Conservation (phyloP, 2,329 filamentous ascomycete species). For the Akanthomyces uredinophilus region DNA sequence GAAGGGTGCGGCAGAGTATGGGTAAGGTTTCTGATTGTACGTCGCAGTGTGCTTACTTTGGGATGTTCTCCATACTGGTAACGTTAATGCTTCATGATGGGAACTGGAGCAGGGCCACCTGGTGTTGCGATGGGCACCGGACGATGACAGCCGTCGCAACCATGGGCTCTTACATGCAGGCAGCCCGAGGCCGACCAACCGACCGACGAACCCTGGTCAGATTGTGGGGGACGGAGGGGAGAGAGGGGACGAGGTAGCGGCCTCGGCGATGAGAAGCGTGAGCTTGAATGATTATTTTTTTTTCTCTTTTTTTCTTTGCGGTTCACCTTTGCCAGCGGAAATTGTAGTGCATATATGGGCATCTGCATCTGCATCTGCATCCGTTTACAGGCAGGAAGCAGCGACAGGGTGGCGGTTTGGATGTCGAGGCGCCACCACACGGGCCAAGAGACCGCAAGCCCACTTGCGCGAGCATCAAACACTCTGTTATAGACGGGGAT, state of each 20-base stretch:
- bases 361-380: background rate
- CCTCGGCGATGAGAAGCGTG: background rate
- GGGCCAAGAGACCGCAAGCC: background rate
- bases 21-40: background rate
- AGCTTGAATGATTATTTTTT: background rate
- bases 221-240: background rate
- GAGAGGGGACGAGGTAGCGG: background rate
- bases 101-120: background rate
- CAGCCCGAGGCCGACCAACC: background rate
- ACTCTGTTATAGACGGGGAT: background rate
- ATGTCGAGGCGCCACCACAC: background rate
- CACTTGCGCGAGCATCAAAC: background rate
- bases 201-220: background rate
- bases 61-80: background rate
- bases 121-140: background rate
- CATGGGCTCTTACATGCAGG: background rate
- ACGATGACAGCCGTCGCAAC: slow-evolving; percentile 2
- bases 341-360: background rate
- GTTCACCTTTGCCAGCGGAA: background rate
- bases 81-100: background rate
- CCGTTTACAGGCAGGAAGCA: background rate
- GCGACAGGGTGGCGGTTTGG: background rate
- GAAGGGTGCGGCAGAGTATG: background rate
- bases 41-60: background rate
- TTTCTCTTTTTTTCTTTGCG: background rate